Base-by-base conservation (phyloP, 345 rosid genomes). In the Lumnitzera littorea region DNA sequence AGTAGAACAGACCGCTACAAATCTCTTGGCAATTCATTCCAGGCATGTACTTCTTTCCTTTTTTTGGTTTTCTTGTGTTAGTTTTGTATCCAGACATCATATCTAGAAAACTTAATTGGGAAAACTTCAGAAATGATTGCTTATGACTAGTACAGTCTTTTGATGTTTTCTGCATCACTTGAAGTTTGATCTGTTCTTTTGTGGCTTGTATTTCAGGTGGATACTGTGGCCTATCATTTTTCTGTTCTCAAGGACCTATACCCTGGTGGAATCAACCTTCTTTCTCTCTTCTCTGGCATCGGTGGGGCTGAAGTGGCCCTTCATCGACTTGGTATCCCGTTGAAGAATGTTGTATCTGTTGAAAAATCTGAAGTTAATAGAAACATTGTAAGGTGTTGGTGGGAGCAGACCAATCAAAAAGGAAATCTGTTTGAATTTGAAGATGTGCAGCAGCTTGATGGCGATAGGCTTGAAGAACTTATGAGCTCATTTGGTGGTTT, bases 221-320 rank as follows among this genome's bases (percentile, higher is more conserved):
- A 92, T 66, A 92, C 98, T 0, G 98, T 92, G 60, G 98, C 98
- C 2, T 92, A 85, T 60, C 97, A 92, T 62, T 74, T 87, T 0
- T 89, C 97, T 3, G 91, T 72, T 3, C 55, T 92, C 57, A 92
- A 80, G 48, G 74, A 77, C 10, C 24, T 82, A 67, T 92, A 66
- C 70, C 96, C 97, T 0, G 25, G 41, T 16, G 98, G 97, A 15
- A 63, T 92, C 55, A 89, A 78, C 61, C 63, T 89, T 9, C 82
- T 92, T 15, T 92, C 96, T 5, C 89, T 92, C 24, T 92, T 92
- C 74, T 82, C 97, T 12, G 98, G 98, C 13, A 92, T 92, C 16
- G 98, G 98, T 15, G 98, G 97, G 27, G 98, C 84, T 0, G 96
- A 92, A 72, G 97, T 92, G 51, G 96, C 98, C 12, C 80, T 92